Evolutionary conservation across 2,329 filamentous ascomycete species (phyloP).

Genomic region (Alternaria metachromatica): DNA sequence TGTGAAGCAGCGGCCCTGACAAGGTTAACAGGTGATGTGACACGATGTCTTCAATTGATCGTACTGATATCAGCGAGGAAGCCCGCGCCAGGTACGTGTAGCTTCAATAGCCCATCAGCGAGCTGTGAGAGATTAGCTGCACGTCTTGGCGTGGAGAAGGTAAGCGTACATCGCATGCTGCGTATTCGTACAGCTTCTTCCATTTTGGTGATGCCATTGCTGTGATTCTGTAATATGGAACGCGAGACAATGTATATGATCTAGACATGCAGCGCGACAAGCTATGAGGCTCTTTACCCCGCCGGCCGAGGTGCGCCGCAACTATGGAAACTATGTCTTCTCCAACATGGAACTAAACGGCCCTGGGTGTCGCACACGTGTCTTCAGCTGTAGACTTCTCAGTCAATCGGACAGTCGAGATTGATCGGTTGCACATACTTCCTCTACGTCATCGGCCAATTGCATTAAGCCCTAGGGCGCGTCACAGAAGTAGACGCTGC

Average conservation of each 20-base stretch:
- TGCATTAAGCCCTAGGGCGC: neutral
- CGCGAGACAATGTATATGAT: neutral
- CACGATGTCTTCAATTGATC: constrained; percentile 30
- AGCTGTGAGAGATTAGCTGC: constrained; percentile 28
- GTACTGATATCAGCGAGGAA: constrained; percentile 69
- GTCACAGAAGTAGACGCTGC: neutral
- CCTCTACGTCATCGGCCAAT: neutral
- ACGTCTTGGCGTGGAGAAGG: neutral
- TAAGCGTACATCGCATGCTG: constrained; percentile 43
- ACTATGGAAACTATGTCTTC: neutral
- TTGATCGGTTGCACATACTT: neutral
- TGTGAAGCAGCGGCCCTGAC: constrained; percentile 37
- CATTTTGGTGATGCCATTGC: constrained; percentile 36
- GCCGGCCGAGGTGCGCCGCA: constrained; percentile 11
- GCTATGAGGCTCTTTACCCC: constrained; percentile 6
- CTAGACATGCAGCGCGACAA: neutral
- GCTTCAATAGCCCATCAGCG: constrained; percentile 74
- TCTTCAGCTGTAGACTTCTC: accelerated
- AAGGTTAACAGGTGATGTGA: neutral
- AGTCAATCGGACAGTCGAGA: neutral
- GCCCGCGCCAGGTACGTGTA: constrained; percentile 70
- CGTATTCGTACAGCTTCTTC: constrained; percentile 42
- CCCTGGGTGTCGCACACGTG: neutral
- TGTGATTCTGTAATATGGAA: neutral
- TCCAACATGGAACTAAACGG: neutral